phyloP scores from a whole-genome alignment of 352 stramenopile species.

The Phytophthora rubi region DNA sequence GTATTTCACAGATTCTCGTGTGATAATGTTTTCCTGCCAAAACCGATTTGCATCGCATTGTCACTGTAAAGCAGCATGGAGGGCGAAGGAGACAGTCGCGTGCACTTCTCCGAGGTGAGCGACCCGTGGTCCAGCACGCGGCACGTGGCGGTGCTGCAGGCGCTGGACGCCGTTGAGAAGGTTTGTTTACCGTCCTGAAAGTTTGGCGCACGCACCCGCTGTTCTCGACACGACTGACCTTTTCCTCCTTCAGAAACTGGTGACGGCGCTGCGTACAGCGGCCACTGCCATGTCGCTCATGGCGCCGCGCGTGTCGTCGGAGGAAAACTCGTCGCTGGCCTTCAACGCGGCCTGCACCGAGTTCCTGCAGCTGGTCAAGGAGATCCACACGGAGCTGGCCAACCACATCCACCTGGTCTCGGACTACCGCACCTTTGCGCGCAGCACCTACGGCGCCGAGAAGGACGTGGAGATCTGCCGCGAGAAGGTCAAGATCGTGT shows the following conservation, averaged over 20 bases:
- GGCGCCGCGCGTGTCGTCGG: conserved; percentile 61
- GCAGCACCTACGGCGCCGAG: conserved; percentile 85
- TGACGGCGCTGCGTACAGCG: conserved; percentile 71
- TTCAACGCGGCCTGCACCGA: conserved; percentile 84
- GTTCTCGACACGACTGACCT: not conserved
- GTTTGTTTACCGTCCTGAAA: conserved; percentile 34
- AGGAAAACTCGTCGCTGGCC: conserved; percentile 70
- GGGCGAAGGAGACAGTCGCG: conserved; percentile 68
- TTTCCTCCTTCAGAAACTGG: conserved; percentile 71
- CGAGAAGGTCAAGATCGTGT: conserved; percentile 83
- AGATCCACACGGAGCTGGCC: conserved; percentile 85
- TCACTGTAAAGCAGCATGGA: conserved; percentile 43
- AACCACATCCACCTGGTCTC: conserved; percentile 87
- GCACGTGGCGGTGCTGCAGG: conserved; percentile 79
- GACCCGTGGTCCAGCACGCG: conserved; percentile 75
- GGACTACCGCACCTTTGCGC: conserved; percentile 84
- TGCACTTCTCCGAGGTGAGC: conserved; percentile 79
- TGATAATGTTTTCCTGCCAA: not conserved
- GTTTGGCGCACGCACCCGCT: conserved; percentile 1
- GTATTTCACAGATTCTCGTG: not conserved
- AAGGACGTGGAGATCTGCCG: conserved; percentile 80
- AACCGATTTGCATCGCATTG: conserved; percentile 1
- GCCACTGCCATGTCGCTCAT: conserved; percentile 75
- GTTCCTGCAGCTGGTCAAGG: conserved; percentile 87
- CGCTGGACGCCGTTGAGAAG: conserved; percentile 78